Evolutionary conservation across 257 asterid genomes (phyloP).

Genomic region (Gentiana straminea): DNA sequence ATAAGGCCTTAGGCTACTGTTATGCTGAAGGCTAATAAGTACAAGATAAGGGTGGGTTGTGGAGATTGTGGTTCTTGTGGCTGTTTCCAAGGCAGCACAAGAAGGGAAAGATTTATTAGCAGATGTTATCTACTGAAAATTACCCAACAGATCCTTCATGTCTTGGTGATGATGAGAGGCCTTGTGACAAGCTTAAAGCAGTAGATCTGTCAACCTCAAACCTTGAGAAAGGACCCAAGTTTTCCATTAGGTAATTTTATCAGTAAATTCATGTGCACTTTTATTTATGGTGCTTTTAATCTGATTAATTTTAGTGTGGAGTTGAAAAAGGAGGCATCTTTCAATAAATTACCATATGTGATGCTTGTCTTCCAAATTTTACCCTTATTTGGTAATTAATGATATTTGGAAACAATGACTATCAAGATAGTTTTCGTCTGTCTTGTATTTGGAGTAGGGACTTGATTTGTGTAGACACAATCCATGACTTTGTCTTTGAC

Average conservation of each 20-base stretch:
- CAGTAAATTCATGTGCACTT: not conserved
- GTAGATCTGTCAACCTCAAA: conserved; percentile 64
- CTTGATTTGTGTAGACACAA: not conserved
- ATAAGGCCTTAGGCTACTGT: conserved; percentile 44
- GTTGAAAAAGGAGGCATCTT: not conserved
- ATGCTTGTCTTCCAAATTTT: conserved; percentile 8
- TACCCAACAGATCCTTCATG: conserved; percentile 70
- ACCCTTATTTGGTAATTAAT: not conserved
- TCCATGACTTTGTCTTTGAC: conserved; percentile 10
- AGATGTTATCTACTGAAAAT: conserved; percentile 96
- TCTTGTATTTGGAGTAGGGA: not conserved
- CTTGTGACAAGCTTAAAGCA: conserved; percentile 28
- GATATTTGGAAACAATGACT: not conserved
- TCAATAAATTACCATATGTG: not conserved
- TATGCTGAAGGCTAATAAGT: conserved; percentile 46
- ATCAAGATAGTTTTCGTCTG: not conserved
- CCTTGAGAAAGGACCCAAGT: conserved; percentile 51
- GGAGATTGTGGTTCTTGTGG: conserved; percentile 55
- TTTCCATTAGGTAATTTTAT: conserved; percentile 67
- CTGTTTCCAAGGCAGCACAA: conserved; percentile 74
- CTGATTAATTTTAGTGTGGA: not conserved
- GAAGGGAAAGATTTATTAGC: conserved; percentile 56
- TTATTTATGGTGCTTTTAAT: conserved; percentile 10
- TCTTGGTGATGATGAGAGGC: conserved; percentile 40
- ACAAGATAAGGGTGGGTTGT: conserved; percentile 26